Evolutionary conservation across 129 eudicot genomes (phyloP), one percentile per base, ranked within the genome.

Genomic region (Flaveria linearis): DNA sequence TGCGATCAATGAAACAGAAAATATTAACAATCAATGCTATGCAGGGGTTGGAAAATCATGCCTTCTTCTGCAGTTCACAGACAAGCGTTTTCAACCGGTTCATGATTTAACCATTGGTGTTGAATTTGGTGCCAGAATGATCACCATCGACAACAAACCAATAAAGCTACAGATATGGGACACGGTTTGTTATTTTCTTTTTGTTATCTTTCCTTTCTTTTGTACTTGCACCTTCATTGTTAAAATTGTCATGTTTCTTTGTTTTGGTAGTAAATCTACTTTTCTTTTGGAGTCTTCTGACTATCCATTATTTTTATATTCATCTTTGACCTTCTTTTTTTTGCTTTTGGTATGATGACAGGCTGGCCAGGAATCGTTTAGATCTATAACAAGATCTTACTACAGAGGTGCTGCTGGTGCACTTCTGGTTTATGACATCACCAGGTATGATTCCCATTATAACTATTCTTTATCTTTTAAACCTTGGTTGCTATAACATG

Each of bases 351-450:
- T 74, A 52, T 79, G 3, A 49, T 79, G 3, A 49, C 84, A 93
- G 98, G 98, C 98, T 77, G 98, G 98, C 49, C 98, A 90, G 86
- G 98, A 93, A 81, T 86, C 97, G 20, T 90, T 90, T 84, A 87
- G 98, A 80, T 93, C 98, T 62, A 93, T 93, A 13, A 93, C 97
- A 64, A 87, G 97, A 87, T 90, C 97, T 39, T 93, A 93, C 86
- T 93, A 93, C 80, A 84, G 98, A 78, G 98, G 98, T 26, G 98
- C 98, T 81, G 97, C 98, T 66, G 98, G 98, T 65, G 98, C 98
- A n/a, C 88, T 93, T 73, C 88, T 93, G 16, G 98, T 93, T 61
- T 93, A 93, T 68, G 98, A 93, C 84, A 93, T 93, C 80, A 93
- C 98, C 30, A 77, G 85, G 85, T 77, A 72, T 45, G 58, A 58